Evolutionary conservation across 116 monocot species (phyloP).

Genomic region (Papilionanthe hybrid): DNA sequence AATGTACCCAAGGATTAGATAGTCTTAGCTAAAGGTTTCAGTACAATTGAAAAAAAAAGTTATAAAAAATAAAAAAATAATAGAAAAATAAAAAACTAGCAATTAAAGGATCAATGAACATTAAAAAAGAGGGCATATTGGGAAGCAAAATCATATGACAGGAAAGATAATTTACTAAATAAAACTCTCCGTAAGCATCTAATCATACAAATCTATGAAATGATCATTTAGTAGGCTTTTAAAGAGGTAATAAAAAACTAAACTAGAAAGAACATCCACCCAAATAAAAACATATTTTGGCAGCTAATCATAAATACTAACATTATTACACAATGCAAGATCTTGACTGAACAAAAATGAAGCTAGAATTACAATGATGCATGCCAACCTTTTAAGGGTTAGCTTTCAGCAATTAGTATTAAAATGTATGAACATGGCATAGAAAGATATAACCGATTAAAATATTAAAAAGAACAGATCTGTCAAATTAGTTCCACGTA

Average conservation of each 20-base stretch:
- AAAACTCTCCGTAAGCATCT: background rate
- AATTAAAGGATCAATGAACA: background rate
- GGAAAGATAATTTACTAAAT: background rate
- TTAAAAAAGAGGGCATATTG: background rate
- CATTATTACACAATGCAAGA: background rate
- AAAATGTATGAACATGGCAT: no score
- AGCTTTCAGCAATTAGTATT: no score
- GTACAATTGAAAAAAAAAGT: no score
- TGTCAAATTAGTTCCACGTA: no score
- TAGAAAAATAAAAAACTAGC: no score
- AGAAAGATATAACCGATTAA: no score
- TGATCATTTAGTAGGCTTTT: background rate
- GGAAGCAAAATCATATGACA: background rate
- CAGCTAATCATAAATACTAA: background rate
- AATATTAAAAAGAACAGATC: no score
- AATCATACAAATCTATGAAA: background rate
- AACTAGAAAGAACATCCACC: background rate
- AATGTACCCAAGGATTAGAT: constrained; percentile 1
- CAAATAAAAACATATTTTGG: background rate
- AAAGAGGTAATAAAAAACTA: background rate
- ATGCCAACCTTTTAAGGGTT: no score
- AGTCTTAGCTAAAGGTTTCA: background rate
- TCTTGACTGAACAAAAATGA: background rate
- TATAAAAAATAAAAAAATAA: no score
- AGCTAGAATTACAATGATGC: no score